Conservation (phyloP, 352 stramenopile genomes). For the Pythium plurisporium region DNA sequence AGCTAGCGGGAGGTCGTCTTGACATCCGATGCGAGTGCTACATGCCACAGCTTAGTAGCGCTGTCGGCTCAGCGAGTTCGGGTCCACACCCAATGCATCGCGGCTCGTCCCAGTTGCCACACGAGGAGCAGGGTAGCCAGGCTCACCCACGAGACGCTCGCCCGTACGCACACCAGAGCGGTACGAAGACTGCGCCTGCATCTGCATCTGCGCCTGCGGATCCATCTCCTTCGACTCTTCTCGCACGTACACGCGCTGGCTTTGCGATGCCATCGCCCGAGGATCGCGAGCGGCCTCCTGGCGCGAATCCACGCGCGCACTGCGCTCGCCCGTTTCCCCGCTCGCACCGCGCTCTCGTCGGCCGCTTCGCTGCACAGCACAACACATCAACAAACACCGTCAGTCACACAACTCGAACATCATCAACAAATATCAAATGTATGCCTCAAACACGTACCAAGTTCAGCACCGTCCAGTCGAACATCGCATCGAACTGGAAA, state of each 20-base stretch:
- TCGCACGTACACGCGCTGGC: constrained; percentile 58
- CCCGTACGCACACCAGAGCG: constrained; percentile 1
- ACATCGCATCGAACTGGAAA: constrained; percentile 99
- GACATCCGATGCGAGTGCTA: constrained; percentile 2
- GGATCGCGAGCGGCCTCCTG: constrained; percentile 42
- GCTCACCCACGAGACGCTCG: neutral
- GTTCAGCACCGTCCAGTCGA: constrained; percentile 97
- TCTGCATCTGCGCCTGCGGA: constrained; percentile 13
- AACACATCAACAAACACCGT: neutral
- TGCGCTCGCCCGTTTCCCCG: constrained; percentile 58
- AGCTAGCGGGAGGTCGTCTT: neutral
- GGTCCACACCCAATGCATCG: constrained; percentile 35
- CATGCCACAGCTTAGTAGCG: constrained; percentile 47
- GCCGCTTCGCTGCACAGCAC: constrained; percentile 47
- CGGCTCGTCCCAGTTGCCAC: constrained; percentile 2
- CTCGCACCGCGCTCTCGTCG: constrained; percentile 58
- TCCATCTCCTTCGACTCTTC: constrained; percentile 59
- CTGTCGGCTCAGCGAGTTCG: constrained; percentile 72
- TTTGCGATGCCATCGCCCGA: constrained; percentile 47
- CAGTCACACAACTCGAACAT: neutral
- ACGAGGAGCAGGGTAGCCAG: neutral
- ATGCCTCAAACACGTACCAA: constrained; percentile 28
- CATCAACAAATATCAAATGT: constrained; percentile 1
- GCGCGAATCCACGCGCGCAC: constrained; percentile 31
- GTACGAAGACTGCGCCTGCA: constrained; percentile 6